Percentiles rank a stretch among this genome's conserved stretches.
phyloP scores from a whole-genome alignment of 2,329 filamentous ascomycete genomes.

The Dactylellina leptospora region DNA sequence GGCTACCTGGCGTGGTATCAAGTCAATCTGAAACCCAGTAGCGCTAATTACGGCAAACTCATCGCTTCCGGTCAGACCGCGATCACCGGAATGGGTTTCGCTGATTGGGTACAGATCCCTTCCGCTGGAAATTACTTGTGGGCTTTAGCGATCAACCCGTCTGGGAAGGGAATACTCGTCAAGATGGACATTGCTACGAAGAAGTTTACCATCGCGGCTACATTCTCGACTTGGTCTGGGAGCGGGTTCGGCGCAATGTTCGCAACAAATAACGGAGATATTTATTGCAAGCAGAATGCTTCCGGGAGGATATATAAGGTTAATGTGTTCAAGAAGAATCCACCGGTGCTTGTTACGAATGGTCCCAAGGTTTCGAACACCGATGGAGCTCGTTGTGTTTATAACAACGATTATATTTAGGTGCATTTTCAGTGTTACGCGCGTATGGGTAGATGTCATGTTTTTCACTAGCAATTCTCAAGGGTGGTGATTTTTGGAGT shows the following conservation, averaged over 20 bases:
- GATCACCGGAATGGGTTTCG: not conserved
- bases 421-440: not conserved
- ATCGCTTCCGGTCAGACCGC: not conserved
- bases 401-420: constrained; percentile 12
- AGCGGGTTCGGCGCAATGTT: not conserved
- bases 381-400: constrained; percentile 16
- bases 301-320: constrained; percentile 14
- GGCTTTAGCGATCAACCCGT: not conserved
- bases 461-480: too few species aligned
- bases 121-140: constrained; percentile 2
- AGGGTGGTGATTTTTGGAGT: too few species aligned
- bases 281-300: constrained; percentile 14
- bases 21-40: constrained; percentile 10
- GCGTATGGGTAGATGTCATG: too few species aligned
- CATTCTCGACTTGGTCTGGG: not conserved
- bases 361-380: constrained; percentile 10
- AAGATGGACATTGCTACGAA: not conserved
- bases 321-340: constrained; percentile 3
- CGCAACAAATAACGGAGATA: constrained; percentile 6
- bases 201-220: not conserved
- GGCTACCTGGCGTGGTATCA: constrained; percentile 5
- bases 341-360: not conserved
- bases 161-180: not conserved
- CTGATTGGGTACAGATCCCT: constrained; percentile 8
- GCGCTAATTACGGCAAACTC: constrained; percentile 3